phyloP scores from a whole-genome alignment of 2,329 filamentous ascomycete genomes.

The Botrytis aclada region DNA sequence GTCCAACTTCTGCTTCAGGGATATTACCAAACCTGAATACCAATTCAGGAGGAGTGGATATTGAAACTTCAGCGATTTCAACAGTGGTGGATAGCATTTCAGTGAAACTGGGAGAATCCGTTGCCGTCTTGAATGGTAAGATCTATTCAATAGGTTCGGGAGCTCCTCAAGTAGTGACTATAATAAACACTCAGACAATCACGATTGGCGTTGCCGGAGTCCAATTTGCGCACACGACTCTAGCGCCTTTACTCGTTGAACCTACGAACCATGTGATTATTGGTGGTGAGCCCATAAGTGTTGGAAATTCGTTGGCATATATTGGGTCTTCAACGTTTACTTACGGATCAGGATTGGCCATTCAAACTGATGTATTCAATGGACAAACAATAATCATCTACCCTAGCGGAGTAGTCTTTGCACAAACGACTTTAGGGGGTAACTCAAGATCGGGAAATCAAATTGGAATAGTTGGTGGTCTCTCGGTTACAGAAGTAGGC shows the following conservation, averaged over 20 bases:
- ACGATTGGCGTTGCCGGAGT: slow-evolving; percentile 29
- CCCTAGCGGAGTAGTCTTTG: slow-evolving; percentile 27
- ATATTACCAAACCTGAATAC: background rate
- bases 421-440: slow-evolving; percentile 29
- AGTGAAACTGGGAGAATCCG: slow-evolving; percentile 24
- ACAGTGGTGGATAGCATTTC: slow-evolving; percentile 29
- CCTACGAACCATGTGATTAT: slow-evolving; percentile 31
- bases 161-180: slow-evolving; percentile 26
- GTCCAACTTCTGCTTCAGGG: no score
- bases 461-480: slow-evolving; percentile 24
- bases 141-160: slow-evolving; percentile 30
- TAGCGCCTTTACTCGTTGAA: background rate
- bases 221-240: slow-evolving; percentile 30
- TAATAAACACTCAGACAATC: slow-evolving; percentile 28
- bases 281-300: slow-evolving; percentile 14
- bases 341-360: slow-evolving; percentile 24
- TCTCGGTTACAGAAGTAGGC: slow-evolving; percentile 33
- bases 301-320: slow-evolving; percentile 25
- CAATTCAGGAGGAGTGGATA: background rate
- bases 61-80: slow-evolving; percentile 13
- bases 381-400: slow-evolving; percentile 31
- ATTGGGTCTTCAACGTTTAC: slow-evolving; percentile 29
- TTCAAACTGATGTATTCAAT: slow-evolving; percentile 25
- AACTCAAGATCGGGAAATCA: slow-evolving; percentile 26
- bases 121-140: slow-evolving; percentile 26